Percentiles rank a stretch among this genome's conserved stretches.
Evolutionary conservation across 164 flowering plant genomes (phyloP).

Genomic region (Euptelea pleiosperma): DNA sequence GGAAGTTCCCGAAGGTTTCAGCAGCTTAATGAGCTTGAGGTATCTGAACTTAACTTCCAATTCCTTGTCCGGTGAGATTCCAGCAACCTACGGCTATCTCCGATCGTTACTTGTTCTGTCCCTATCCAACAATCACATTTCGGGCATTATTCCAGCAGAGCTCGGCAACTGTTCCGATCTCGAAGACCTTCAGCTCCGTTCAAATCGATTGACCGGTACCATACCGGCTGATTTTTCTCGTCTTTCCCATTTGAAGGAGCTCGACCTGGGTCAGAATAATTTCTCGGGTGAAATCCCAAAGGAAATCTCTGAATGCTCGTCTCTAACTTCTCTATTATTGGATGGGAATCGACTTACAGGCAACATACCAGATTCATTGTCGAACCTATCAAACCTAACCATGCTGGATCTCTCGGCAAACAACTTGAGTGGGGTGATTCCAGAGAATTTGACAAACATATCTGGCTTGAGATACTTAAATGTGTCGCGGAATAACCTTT

Average conservation of each 20-base stretch:
- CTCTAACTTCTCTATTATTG: slow-evolving; percentile 32
- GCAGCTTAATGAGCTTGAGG: slow-evolving; percentile 49
- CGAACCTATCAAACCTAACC: slow-evolving; percentile 34
- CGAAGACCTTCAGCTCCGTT: slow-evolving; percentile 45
- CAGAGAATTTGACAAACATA: slow-evolving; percentile 30
- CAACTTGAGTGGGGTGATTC: slow-evolving; percentile 50
- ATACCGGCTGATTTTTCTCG: slow-evolving; percentile 43
- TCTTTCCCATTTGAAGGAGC: slow-evolving; percentile 42
- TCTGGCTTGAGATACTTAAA: slow-evolving; percentile 37
- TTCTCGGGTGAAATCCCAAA: slow-evolving; percentile 43
- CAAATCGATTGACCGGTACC: slow-evolving; percentile 39
- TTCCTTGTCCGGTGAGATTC: slow-evolving; percentile 49
- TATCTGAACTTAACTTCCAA: slow-evolving; percentile 55
- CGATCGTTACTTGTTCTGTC: slow-evolving; percentile 44
- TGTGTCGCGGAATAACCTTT: slow-evolving; percentile 45
- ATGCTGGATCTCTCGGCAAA: slow-evolving; percentile 48
- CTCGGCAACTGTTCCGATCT: slow-evolving; percentile 55
- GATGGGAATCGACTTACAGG: slow-evolving; percentile 49
- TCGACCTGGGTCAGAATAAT: slow-evolving; percentile 50
- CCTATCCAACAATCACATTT: slow-evolving; percentile 38
- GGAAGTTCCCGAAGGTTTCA: slow-evolving; percentile 66
- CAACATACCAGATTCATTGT: slow-evolving; percentile 42
- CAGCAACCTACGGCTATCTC: slow-evolving; percentile 54
- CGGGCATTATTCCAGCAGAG: slow-evolving; percentile 49
- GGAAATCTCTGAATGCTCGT: slow-evolving; percentile 33